Percentiles rank a stretch among this genome's conserved stretches.
These are phyloP conservation scores for Pleurotus citrinopileatus DNA, from an alignment of 768 basidiomycete species.

Conservation along the genomic window DNA sequence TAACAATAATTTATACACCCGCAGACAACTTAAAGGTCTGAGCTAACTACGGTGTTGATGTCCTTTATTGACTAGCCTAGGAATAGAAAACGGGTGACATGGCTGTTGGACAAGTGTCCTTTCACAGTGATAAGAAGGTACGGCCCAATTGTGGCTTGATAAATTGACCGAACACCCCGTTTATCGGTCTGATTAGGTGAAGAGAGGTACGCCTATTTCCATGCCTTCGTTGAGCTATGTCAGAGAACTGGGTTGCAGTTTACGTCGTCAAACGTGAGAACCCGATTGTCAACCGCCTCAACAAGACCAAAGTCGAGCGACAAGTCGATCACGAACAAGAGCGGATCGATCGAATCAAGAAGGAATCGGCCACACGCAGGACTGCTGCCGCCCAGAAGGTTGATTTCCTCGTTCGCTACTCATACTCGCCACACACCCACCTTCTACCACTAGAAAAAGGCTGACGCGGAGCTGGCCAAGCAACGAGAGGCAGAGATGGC, in stretches of 20 bases:
- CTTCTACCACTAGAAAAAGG: constrained; percentile 58
- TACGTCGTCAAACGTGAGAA: constrained; percentile 84
- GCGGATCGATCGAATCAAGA: constrained; percentile 74
- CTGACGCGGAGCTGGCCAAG: constrained; percentile 71
- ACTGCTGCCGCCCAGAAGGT: constrained; percentile 70
- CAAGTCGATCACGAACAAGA: constrained; percentile 92
- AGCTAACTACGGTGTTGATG: background rate
- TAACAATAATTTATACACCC: constrained; percentile 94
- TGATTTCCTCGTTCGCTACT: background rate
- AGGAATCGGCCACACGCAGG: constrained; percentile 64
- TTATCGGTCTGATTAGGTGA: constrained; percentile 11
- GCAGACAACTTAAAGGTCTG: constrained; percentile 86
- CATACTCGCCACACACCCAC: background rate
- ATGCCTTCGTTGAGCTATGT: background rate
- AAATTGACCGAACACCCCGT: background rate
- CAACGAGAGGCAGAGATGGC: constrained; percentile 84
- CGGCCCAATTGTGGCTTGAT: constrained; percentile 12
- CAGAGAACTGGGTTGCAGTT: constrained; percentile 40
- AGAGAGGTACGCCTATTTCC: constrained; percentile 8
- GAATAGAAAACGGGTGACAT: constrained; percentile 94
- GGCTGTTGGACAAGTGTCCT: constrained; percentile 95
- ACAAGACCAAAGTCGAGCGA: constrained; percentile 86
- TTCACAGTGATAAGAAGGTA: constrained; percentile 88
- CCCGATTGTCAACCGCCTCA: constrained; percentile 84
- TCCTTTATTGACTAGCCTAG: background rate